These are phyloP conservation scores for Apiotrichum siamense DNA, from an alignment of 1,284 basidiomycete species.

Conservation along the genomic window DNA sequence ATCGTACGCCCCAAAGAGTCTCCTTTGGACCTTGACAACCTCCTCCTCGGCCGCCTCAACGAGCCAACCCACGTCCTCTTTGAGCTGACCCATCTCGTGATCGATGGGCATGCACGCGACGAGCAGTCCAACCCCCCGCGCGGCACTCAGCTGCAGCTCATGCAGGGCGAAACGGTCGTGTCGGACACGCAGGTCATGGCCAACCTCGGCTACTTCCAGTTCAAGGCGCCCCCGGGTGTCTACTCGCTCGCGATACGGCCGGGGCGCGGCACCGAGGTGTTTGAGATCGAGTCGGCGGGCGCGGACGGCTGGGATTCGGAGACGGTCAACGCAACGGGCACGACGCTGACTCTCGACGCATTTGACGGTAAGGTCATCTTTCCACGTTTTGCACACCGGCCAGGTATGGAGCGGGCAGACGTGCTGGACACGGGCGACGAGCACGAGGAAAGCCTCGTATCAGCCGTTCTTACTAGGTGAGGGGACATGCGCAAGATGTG, in stretches of 20 bases:
- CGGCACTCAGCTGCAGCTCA: slow-evolving; percentile 76
- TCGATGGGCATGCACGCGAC: slow-evolving; percentile 91
- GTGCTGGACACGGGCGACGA: slow-evolving; percentile 54
- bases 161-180: slow-evolving; percentile 52
- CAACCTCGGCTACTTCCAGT: slow-evolving; percentile 93
- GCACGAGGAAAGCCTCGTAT: slow-evolving; percentile 12
- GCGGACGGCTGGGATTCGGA: slow-evolving; percentile 77
- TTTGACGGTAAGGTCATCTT: slow-evolving; percentile 85
- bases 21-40: slow-evolving; percentile 91
- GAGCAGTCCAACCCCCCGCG: slow-evolving; percentile 61
- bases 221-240: slow-evolving; percentile 84
- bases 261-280: slow-evolving; percentile 75
- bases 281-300: slow-evolving; percentile 72
- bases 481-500: slow-evolving; percentile 1
- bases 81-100: slow-evolving; percentile 80
- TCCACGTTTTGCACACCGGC: slow-evolving; percentile 64
- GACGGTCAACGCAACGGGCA: slow-evolving; percentile 59
- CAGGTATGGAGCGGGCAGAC: slow-evolving; percentile 74
- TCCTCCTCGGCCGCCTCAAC: slow-evolving; percentile 64
- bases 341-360: slow-evolving; percentile 66
- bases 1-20: slow-evolving; percentile 83
- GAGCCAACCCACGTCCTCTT: slow-evolving; percentile 67
- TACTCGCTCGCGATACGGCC: slow-evolving; percentile 75
- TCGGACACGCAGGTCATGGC: slow-evolving; percentile 86
- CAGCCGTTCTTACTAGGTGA: slow-evolving; percentile 23